These are phyloP conservation scores for Boletus calvinii DNA, from an alignment of 1,284 basidiomycete species.

Conservation along the genomic window DNA sequence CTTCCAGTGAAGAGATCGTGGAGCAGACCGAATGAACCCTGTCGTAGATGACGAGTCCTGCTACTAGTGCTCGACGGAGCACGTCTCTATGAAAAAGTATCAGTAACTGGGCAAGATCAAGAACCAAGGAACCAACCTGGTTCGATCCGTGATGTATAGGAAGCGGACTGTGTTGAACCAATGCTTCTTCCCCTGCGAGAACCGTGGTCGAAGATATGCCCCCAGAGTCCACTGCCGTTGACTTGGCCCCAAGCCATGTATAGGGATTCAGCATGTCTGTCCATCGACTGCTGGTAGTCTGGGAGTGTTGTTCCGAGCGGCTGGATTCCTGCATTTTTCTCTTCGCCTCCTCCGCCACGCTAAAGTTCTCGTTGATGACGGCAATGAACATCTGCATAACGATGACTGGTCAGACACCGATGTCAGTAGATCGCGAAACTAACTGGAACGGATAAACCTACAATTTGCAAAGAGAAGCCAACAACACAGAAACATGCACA, in stretches of 20 bases:
- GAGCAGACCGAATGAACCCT: conserved; percentile 57
- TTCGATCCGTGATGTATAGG: conserved; percentile 33
- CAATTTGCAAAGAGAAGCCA: conserved; percentile 97
- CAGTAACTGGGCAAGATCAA: not conserved
- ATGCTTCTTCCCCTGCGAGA: conserved; percentile 71
- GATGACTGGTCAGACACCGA: conserved; percentile 61
- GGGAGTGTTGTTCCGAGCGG: conserved; percentile 59
- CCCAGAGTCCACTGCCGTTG: conserved; percentile 72
- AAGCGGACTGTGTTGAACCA: conserved; percentile 62
- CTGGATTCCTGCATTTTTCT: conserved; percentile 76
- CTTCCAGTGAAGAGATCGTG: conserved; percentile 71
- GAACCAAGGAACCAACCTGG: conserved; percentile 25
- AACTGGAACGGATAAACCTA: conserved; percentile 40
- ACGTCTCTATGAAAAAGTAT: conserved; percentile 15
- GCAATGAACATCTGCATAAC: conserved; percentile 98
- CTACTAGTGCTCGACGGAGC: conserved; percentile 12
- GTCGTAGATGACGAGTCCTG: conserved; percentile 48
- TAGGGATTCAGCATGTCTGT: conserved; percentile 86
- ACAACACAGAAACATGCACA: conserved; percentile 73
- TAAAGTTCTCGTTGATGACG: conserved; percentile 97
- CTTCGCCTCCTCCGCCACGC: conserved; percentile 90
- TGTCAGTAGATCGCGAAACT: conserved; percentile 5
- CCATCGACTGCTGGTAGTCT: conserved; percentile 62
- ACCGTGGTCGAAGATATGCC: conserved; percentile 71
- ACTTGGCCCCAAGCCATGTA: conserved; percentile 71